Base-by-base conservation (phyloP, 331 rosid species). In the Spiraea crenata region DNA sequence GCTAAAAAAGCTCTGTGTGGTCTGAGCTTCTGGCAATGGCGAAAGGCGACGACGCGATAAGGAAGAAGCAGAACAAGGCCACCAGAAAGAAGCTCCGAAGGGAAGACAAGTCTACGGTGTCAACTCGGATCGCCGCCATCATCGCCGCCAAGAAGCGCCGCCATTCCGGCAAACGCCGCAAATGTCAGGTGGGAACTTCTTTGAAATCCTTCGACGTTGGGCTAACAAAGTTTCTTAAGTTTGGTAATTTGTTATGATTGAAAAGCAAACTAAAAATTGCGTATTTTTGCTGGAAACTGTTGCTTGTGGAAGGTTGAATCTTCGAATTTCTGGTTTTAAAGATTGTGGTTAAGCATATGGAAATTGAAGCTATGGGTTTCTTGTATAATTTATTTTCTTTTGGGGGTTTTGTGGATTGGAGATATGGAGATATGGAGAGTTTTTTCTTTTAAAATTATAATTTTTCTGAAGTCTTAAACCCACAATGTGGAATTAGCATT, bases 101-200 rank as follows among this genome's bases (percentile, higher is more conserved):
- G 62, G 58, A 40, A 7, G 83, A 63, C 11, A 37, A 77, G 34
- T 74, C 87, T 39, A 12, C 88, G 4, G 85, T 93, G 37, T 87
- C 97, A 64, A 82, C 92, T 4, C 89, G 86, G 69, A 88, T 88
- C 0, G 92, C 97, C 52, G 77, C 97, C 76, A 77, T 87, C 45
- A 89, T 90, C 70, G 98, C 97, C 69, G 77, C 98, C 85, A 93
- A 90, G 84, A 93, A 93, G 82, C 97, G 98, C 85, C 93, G 92
- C 65, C 79, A 82, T 74, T 82, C 97, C 42, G 98, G 98, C 5
- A 86, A 83, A 62, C 98, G 98, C 82, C 88, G 96, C 77, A 46
- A 84, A 42, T 90, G 96, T 64, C 89, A 90, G 98, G 98, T 79
- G 31, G 31, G 31, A 25, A 66, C 19, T 66, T 19, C 20, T 7